Percentiles rank a stretch among this genome's conserved stretches.
Conservation (phyloP, 2,329 filamentous ascomycete genomes). For the Calonectria multiphialidica region DNA sequence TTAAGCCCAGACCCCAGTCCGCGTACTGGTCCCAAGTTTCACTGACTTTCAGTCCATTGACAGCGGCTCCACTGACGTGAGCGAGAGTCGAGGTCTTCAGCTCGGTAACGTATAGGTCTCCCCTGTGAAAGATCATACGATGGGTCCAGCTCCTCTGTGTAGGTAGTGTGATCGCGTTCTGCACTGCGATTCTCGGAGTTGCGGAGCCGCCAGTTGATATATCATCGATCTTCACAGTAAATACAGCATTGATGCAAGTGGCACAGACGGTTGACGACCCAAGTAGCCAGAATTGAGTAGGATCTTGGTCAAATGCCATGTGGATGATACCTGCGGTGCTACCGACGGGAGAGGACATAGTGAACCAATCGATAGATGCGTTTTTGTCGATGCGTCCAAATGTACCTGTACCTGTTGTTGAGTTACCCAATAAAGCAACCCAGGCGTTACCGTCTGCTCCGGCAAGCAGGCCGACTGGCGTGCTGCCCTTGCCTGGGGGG, state of each 20-base stretch:
- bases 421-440: background rate
- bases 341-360: background rate
- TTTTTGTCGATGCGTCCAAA: background rate
- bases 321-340: background rate
- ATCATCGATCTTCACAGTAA: background rate
- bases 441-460: background rate
- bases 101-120: background rate
- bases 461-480: background rate
- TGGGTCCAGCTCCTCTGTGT: conserved; percentile 3
- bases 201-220: background rate
- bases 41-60: background rate
- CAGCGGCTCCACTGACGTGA: background rate
- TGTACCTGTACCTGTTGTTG: background rate
- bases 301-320: background rate
- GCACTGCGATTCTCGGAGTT: background rate
- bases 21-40: background rate
- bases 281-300: background rate
- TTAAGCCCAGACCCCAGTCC: background rate
- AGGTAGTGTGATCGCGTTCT: background rate
- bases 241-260: background rate
- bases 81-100: background rate
- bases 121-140: background rate
- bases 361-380: background rate
- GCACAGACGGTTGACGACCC: background rate
- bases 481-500: background rate